These are phyloP conservation scores for Sporothrix pallida DNA, from an alignment of 2,329 filamentous ascomycete species.

Conservation along the genomic window DNA sequence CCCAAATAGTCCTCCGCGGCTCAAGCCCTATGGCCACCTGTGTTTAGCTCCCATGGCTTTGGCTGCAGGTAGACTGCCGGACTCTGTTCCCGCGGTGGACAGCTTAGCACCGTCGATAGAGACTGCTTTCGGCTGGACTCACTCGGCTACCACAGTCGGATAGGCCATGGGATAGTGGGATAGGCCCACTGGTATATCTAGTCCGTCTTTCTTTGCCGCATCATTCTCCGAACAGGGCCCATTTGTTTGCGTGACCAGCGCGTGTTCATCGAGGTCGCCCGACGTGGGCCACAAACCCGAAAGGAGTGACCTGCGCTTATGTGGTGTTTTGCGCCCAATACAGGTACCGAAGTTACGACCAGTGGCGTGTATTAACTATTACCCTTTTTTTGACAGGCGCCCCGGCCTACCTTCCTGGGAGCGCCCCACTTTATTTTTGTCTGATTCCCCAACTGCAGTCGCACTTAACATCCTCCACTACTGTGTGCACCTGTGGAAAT, in stretches of 20 bases:
- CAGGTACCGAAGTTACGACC: not conserved
- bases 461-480: not conserved
- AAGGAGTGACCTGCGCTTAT: not conserved
- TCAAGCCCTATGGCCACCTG: not conserved
- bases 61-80: conserved; percentile 2
- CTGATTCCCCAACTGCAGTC: not conserved
- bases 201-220: conserved; percentile 19
- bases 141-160: conserved; percentile 16
- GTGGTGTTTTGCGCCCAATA: not conserved
- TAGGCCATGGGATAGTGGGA: not conserved
- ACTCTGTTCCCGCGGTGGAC: conserved; percentile 1
- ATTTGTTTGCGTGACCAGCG: no score
- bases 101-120: conserved; percentile 10
- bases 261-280: not conserved
- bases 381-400: conserved; percentile 1
- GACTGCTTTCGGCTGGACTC: not conserved
- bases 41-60: not conserved
- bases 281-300: not conserved
- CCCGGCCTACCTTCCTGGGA: not conserved
- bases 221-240: conserved; percentile 13
- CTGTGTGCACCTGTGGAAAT: no score
- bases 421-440: not conserved
- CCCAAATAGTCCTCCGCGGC: not conserved
- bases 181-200: not conserved
- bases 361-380: not conserved